phyloP scores from a whole-genome alignment of 148 eudicot species.

The Arctostaphylos glauca region DNA sequence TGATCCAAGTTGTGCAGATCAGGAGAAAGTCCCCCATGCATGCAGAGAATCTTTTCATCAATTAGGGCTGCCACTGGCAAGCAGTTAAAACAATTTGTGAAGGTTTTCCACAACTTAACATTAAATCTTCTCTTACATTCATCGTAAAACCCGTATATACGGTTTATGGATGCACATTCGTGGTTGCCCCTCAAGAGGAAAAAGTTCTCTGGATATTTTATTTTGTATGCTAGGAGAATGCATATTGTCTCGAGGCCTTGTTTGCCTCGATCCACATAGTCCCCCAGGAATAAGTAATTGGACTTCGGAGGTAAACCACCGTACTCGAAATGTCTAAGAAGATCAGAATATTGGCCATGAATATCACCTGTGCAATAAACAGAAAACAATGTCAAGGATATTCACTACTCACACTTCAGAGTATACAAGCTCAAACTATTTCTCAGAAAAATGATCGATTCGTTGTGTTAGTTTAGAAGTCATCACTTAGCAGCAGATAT shows the following conservation, averaged over 20 bases:
- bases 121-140: conserved; percentile 63
- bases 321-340: conserved; percentile 54
- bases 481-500: background rate
- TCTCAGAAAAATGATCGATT: background rate
- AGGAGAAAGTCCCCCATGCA: conserved; percentile 72
- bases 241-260: conserved; percentile 60
- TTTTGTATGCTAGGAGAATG: conserved; percentile 55
- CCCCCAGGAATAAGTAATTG: conserved; percentile 60
- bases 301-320: conserved; percentile 62
- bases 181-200: conserved; percentile 52
- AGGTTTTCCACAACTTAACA: conserved; percentile 53
- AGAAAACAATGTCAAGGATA: conserved; percentile 13
- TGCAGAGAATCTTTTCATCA: conserved; percentile 58
- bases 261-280: conserved; percentile 62
- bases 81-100: conserved; percentile 56
- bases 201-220: conserved; percentile 51
- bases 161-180: conserved; percentile 61
- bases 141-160: conserved; percentile 61
- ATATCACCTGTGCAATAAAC: conserved; percentile 41
- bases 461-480: background rate
- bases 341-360: conserved; percentile 63
- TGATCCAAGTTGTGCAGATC: conserved; percentile 50
- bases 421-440: background rate
- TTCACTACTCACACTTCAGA: background rate
- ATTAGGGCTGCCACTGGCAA: conserved; percentile 57